A percentile compares a stretch with the other conserved stretches of the same genome.
These are phyloP conservation scores for Whalleya microplaca DNA, from an alignment of 2,329 filamentous ascomycete genomes.

Conservation along the genomic window DNA sequence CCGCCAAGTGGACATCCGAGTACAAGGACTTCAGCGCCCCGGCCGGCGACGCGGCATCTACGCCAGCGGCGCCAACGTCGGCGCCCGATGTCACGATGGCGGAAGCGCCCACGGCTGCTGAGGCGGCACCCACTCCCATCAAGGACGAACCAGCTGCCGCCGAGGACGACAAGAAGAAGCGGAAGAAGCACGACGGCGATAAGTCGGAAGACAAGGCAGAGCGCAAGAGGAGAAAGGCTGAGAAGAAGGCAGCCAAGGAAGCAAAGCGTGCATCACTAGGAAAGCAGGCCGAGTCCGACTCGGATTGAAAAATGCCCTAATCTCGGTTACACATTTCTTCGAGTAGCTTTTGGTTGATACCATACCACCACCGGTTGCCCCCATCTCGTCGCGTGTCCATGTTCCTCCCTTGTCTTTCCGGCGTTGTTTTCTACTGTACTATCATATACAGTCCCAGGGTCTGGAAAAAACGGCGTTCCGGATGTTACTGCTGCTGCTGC, in stretches of 20 bases:
- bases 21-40: slow-evolving; percentile 87
- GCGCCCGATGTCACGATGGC: slow-evolving; percentile 48
- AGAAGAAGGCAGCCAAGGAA: slow-evolving; percentile 62
- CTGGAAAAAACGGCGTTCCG: slow-evolving; percentile 36
- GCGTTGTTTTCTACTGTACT: slow-evolving; percentile 25
- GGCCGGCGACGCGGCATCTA: slow-evolving; percentile 54
- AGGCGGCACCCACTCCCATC: slow-evolving; percentile 37
- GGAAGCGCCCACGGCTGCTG: slow-evolving; percentile 42
- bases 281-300: slow-evolving; percentile 56
- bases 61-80: slow-evolving; percentile 47
- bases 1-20: slow-evolving; percentile 86
- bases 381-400: slow-evolving; percentile 16
- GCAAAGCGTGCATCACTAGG: slow-evolving; percentile 59
- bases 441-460: slow-evolving; percentile 32
- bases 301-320: slow-evolving; percentile 46
- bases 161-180: slow-evolving; percentile 74
- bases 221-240: slow-evolving; percentile 62
- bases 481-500: slow-evolving; percentile 22
- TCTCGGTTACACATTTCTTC: slow-evolving; percentile 15
- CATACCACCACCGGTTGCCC: slow-evolving; percentile 18
- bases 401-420: slow-evolving; percentile 25
- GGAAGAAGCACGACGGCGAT: slow-evolving; percentile 80
- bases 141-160: slow-evolving; percentile 49
- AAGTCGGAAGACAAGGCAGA: slow-evolving; percentile 69
- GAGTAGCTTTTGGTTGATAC: slow-evolving; percentile 32